Conservation (phyloP, 2,329 filamentous ascomycete genomes). For the Calonectria crousiana region DNA sequence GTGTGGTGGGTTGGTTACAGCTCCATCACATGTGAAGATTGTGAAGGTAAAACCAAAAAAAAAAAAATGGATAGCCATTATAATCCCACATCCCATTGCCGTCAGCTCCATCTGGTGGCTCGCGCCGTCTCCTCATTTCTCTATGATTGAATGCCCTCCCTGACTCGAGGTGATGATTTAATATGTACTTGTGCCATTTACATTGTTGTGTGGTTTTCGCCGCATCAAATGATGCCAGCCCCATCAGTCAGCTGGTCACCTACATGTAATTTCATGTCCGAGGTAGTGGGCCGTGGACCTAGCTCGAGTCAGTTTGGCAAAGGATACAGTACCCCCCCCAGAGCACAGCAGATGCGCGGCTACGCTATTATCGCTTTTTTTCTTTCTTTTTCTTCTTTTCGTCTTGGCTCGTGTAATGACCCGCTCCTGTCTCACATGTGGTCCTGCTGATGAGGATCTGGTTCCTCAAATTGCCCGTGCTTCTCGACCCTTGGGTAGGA, state of each 20-base stretch:
- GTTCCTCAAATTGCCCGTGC: conserved; percentile 9
- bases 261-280: conserved; percentile 1
- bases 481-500: neutral
- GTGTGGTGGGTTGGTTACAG: conserved; percentile 24
- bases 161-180: neutral
- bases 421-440: conserved; percentile 4
- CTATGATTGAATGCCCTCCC: neutral
- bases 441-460: conserved; percentile 17
- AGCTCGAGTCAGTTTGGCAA: neutral
- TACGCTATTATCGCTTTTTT: neutral
- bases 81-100: conserved; percentile 8
- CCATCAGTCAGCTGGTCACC: conserved; percentile 10
- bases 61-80: neutral
- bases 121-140: neutral
- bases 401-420: neutral
- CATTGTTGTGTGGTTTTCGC: neutral
- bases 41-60: conserved; percentile 31
- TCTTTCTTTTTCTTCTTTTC: neutral
- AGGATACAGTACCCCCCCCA: neutral
- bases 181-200: neutral
- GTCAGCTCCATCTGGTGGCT: neutral
- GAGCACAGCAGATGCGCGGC: neutral
- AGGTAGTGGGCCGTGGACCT: conserved; percentile 5
- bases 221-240: neutral
- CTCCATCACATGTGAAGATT: conserved; percentile 43